Conservation (phyloP, 176 grass and related monocot species). For the Metroxylon sagu region DNA sequence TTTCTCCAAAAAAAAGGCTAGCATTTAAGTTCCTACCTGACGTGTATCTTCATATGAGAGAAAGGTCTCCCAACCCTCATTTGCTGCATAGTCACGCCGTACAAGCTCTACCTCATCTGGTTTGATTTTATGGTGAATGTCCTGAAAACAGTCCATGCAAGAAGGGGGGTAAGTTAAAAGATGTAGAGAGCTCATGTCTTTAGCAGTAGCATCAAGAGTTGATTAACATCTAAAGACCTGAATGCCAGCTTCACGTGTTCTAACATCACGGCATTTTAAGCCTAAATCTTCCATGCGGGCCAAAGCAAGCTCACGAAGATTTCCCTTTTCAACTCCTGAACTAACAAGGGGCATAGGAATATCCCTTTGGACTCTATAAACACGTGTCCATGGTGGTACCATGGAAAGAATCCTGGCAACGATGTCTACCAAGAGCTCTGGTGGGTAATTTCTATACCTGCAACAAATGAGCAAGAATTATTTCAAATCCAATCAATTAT, state of each 20-base stretch:
- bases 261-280: slow-evolving; percentile 94
- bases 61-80: slow-evolving; percentile 99
- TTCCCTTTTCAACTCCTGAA: slow-evolving; percentile 97
- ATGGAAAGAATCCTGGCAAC: slow-evolving; percentile 86
- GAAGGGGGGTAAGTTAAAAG: not conserved
- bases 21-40: slow-evolving; percentile 38
- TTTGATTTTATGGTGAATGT: slow-evolving; percentile 91
- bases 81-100: slow-evolving; percentile 88
- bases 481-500: no score
- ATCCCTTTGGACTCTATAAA: slow-evolving; percentile 94
- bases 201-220: no score
- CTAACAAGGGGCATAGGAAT: slow-evolving; percentile 99
- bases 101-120: slow-evolving; percentile 94
- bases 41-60: slow-evolving; percentile 96
- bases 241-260: slow-evolving; percentile 97
- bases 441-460: slow-evolving; percentile 95
- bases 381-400: slow-evolving; percentile 92
- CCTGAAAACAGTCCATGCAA: slow-evolving; percentile 32
- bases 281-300: slow-evolving; percentile 92
- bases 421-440: slow-evolving; percentile 84
- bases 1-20: no score
- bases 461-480: slow-evolving; percentile 12
- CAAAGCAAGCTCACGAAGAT: slow-evolving; percentile 93
- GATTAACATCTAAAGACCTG: slow-evolving; percentile 35
- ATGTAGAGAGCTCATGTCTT: no score